These are phyloP conservation scores for Angomonas ambiguus DNA, from an alignment of 208 protist genomes.

Conservation along the genomic window DNA sequence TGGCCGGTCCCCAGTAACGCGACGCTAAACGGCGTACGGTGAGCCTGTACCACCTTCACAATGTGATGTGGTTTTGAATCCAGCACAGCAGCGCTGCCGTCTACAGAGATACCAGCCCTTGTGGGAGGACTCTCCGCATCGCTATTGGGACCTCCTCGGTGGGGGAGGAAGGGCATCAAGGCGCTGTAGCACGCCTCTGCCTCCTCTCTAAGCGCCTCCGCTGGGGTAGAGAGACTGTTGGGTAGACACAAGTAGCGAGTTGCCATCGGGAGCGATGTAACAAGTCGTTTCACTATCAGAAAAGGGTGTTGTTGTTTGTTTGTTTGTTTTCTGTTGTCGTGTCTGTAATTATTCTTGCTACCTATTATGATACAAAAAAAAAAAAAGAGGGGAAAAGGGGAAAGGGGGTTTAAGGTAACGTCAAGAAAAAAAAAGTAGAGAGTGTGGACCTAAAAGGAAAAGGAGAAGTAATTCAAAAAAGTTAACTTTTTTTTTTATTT, in stretches of 20 bases:
- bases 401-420: neutral
- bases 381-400: slow-evolving; percentile 17
- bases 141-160: neutral
- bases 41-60: slow-evolving; percentile 37
- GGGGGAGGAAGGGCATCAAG: neutral
- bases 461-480: neutral
- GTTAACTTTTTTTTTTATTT: too few relatives aligned
- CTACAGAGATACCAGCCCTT: too few relatives aligned
- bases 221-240: neutral
- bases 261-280: neutral
- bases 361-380: neutral
- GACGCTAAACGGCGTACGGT: slow-evolving; percentile 33
- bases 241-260: neutral
- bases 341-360: neutral
- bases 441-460: neutral
- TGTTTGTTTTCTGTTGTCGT: slow-evolving; percentile 1
- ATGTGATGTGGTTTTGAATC: slow-evolving; percentile 17
- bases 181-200: neutral
- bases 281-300: too few relatives aligned
- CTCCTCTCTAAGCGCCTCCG: neutral
- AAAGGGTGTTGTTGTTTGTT: too few relatives aligned
- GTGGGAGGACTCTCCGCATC: too few relatives aligned
- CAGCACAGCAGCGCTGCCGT: too few relatives aligned
- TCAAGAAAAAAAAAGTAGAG: neutral
- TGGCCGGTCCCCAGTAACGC: slow-evolving; percentile 33